Base-by-base conservation (phyloP, 1,139 yeast species). In the Martiniozyma asiatica region DNA sequence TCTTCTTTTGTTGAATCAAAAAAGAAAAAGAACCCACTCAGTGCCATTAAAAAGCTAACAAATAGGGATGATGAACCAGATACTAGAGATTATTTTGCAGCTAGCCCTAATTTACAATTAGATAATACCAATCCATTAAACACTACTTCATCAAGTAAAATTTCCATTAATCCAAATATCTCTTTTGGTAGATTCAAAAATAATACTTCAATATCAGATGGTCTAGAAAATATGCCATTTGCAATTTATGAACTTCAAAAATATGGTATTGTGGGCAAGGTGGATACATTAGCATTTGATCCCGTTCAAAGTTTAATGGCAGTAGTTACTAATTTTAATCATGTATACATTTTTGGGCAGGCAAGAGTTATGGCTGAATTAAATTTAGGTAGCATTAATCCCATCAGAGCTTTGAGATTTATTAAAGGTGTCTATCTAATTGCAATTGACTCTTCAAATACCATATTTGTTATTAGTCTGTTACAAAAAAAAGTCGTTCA, bases 271-370 rank as follows among this genome's bases (percentile, higher is more conserved):
- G 53, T 61, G 14, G 82, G 84, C 3, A 59, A 54, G 12, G 68
- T 81, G 4, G 57, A 70, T 16, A 73, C 81, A 0, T 55, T 75
- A 25, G 93, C 93, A 0, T 81, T 65, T 52, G 97, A 89, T 51
- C 94, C 94, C 1, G 76, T 82, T 1, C 98, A 89, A 50, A 73
- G 93, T 29, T 62, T 89, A 25, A 54, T 85, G 42, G 97, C 96
- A 0, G 59, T 84, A 0, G 77, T 92, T 4, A 84, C 95, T 1
- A 71, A 64, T 25, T 51, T 56, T 9, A 82, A 85, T 27, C 73
- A 72, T 30, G 65, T 89, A 14, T 73, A 82, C 42, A 78, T 89
- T 4, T 77, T 73, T 46, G 98, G 98, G 2, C 89, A 80, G 48
- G 73, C 76, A 30, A 72, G 79, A 31, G 94, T 87, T 7, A 84